phyloP scores from a whole-genome alignment of 345 rosid species.

The Moricandia moricandioides region DNA sequence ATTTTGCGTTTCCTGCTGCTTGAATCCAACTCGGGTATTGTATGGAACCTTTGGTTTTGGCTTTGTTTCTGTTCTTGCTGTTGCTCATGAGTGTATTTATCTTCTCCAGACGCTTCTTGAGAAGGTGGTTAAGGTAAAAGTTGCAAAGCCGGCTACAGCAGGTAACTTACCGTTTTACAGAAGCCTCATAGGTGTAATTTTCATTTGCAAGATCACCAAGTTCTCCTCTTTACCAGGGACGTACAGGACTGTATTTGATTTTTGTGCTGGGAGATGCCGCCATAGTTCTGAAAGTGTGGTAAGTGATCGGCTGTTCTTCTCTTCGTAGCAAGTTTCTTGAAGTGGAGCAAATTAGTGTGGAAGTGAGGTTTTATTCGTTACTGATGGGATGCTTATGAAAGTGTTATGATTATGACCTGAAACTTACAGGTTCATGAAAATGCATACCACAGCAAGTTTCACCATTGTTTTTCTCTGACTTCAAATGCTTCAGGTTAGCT shows the following conservation, averaged over 20 bases:
- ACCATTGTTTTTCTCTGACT: slow-evolving; percentile 84
- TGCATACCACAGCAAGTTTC: slow-evolving; percentile 85
- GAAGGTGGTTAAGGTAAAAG: slow-evolving; percentile 57
- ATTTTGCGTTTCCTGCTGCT: slow-evolving; percentile 90
- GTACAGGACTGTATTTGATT: slow-evolving; percentile 74
- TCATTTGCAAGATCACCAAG: not conserved
- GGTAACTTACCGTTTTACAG: slow-evolving; percentile 42
- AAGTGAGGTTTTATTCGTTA: not conserved
- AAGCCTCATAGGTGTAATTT: slow-evolving; percentile 7
- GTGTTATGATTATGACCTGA: slow-evolving; percentile 6
- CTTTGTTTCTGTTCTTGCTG: slow-evolving; percentile 17
- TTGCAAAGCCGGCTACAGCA: slow-evolving; percentile 82
- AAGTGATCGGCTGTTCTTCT: slow-evolving; percentile 24
- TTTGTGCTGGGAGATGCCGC: slow-evolving; percentile 92
- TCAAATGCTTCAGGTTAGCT: slow-evolving; percentile 72
- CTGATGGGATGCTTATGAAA: not conserved
- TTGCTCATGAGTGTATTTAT: slow-evolving; percentile 18
- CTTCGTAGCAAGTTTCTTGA: not conserved
- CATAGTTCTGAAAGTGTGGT: slow-evolving; percentile 97
- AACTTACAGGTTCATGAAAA: slow-evolving; percentile 85
- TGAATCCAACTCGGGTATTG: slow-evolving; percentile 65
- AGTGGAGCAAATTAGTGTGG: not conserved
- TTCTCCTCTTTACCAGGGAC: slow-evolving; percentile 47
- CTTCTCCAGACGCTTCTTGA: slow-evolving; percentile 55
- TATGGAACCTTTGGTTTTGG: slow-evolving; percentile 15